Conservation (phyloP, 2,329 filamentous ascomycete species). For the Decorospora gaudefroyi region DNA sequence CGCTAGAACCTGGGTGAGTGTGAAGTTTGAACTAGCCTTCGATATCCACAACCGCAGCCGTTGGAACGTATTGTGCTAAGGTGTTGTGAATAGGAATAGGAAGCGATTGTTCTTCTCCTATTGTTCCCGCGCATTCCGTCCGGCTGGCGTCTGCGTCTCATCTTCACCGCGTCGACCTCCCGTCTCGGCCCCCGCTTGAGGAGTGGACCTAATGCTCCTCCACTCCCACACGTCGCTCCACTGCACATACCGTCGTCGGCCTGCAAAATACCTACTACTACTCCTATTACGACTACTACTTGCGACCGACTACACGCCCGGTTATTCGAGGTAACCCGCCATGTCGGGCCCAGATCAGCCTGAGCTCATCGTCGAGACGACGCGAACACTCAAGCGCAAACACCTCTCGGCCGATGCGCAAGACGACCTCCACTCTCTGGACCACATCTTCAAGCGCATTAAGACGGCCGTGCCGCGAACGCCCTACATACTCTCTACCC, state of each 20-base stretch:
- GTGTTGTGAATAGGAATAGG: constrained; percentile 1
- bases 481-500: constrained; percentile 56
- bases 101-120: constrained; percentile 4
- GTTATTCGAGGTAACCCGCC: constrained; percentile 17
- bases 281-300: not conserved
- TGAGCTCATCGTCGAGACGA: constrained; percentile 31
- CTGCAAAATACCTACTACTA: constrained; percentile 8
- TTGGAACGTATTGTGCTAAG: constrained; percentile 12
- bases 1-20: constrained; percentile 12
- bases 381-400: constrained; percentile 36
- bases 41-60: constrained; percentile 7
- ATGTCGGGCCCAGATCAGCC: constrained; percentile 41
- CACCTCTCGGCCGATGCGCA: constrained; percentile 37
- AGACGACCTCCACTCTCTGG: constrained; percentile 48
- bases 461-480: constrained; percentile 48
- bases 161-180: constrained; percentile 8
- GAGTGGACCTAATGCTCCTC: constrained; percentile 25
- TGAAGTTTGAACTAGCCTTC: constrained; percentile 18
- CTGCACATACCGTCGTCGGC: constrained; percentile 10
- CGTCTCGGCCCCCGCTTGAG: constrained; percentile 6
- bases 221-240: constrained; percentile 15
- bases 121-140: not conserved
- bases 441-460: constrained; percentile 52
- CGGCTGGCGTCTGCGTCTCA: constrained; percentile 1
- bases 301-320: constrained; percentile 2